Percentiles rank a stretch among this genome's conserved stretches.
Conservation (phyloP, 805 yeast genomes). For the Metschnikowia cerradonensis region DNA sequence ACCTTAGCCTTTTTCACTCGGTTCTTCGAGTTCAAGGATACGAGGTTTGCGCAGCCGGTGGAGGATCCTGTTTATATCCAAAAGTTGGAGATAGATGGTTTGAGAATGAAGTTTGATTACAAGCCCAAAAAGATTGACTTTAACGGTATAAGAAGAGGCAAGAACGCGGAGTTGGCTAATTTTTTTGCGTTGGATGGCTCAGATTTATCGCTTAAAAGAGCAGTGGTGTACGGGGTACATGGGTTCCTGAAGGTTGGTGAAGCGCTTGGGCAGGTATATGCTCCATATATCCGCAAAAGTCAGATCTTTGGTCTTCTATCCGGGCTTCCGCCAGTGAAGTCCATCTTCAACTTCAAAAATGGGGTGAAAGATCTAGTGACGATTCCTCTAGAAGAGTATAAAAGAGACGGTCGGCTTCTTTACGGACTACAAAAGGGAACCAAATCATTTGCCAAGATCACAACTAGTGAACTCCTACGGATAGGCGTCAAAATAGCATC, state of each 20-base stretch:
- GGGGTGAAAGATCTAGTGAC: conserved; percentile 72
- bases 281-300: conserved; percentile 78
- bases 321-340: conserved; percentile 78
- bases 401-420: conserved; percentile 64
- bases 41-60: conserved; percentile 57
- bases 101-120: conserved; percentile 73
- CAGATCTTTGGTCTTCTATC: conserved; percentile 79
- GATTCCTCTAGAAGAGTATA: conserved; percentile 71
- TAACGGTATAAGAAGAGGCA: conserved; percentile 81
- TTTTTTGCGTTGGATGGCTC: conserved; percentile 88
- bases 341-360: conserved; percentile 71
- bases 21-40: conserved; percentile 76
- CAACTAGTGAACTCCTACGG: conserved; percentile 75
- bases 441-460: conserved; percentile 63
- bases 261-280: conserved; percentile 68
- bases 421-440: conserved; percentile 76
- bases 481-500: conserved; percentile 82
- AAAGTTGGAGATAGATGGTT: conserved; percentile 56
- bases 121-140: conserved; percentile 88
- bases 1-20: conserved; percentile 79
- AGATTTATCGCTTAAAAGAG: conserved; percentile 56
- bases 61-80: conserved; percentile 70
- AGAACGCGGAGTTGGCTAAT: conserved; percentile 80
- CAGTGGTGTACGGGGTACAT: conserved; percentile 66
- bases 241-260: conserved; percentile 64